A percentile compares a stretch with the other conserved stretches of the same genome.
These are phyloP conservation scores for Fusarium chaquense DNA, from an alignment of 2,329 filamentous ascomycete genomes.

Conservation along the genomic window DNA sequence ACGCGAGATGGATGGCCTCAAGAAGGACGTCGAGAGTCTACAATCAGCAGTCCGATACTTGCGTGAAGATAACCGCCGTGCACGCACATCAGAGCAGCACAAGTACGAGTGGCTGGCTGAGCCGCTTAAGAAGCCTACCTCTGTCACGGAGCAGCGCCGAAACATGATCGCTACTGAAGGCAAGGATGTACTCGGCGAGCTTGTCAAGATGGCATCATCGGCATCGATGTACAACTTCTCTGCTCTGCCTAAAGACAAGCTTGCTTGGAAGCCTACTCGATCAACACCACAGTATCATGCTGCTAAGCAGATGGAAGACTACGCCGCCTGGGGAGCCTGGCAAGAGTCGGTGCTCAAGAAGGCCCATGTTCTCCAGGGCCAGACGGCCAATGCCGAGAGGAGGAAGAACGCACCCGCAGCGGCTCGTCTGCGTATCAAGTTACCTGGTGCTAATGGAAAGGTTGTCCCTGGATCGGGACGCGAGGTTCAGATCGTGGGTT, in stretches of 20 bases:
- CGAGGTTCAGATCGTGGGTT: slow-evolving; percentile 65
- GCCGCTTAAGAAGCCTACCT: slow-evolving; percentile 65
- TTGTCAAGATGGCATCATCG: slow-evolving; percentile 70
- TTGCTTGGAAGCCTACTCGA: slow-evolving; percentile 74
- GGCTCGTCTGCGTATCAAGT: slow-evolving; percentile 63
- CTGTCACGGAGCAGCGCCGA: slow-evolving; percentile 61
- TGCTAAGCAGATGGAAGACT: slow-evolving; percentile 74
- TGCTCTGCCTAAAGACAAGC: slow-evolving; percentile 67
- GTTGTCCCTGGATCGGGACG: slow-evolving; percentile 53
- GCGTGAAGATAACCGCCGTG: slow-evolving; percentile 73
- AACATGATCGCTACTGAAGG: slow-evolving; percentile 70
- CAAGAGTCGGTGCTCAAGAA: slow-evolving; percentile 67
- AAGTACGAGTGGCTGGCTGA: slow-evolving; percentile 71
- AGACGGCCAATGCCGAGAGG: slow-evolving; percentile 39
- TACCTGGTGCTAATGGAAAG: slow-evolving; percentile 63
- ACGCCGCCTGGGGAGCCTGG: slow-evolving; percentile 71
- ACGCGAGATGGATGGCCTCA: slow-evolving; percentile 78
- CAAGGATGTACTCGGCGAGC: slow-evolving; percentile 72
- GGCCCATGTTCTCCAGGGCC: slow-evolving; percentile 55
- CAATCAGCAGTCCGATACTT: slow-evolving; percentile 76
- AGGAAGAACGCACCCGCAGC: slow-evolving; percentile 52
- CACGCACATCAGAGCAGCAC: slow-evolving; percentile 68
- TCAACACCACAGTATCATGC: slow-evolving; percentile 75
- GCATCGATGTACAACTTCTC: slow-evolving; percentile 71
- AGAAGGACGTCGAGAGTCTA: slow-evolving; percentile 73